Evolutionary conservation across 441 rosid species (phyloP).

Genomic region (Flueggea neowawraea): DNA sequence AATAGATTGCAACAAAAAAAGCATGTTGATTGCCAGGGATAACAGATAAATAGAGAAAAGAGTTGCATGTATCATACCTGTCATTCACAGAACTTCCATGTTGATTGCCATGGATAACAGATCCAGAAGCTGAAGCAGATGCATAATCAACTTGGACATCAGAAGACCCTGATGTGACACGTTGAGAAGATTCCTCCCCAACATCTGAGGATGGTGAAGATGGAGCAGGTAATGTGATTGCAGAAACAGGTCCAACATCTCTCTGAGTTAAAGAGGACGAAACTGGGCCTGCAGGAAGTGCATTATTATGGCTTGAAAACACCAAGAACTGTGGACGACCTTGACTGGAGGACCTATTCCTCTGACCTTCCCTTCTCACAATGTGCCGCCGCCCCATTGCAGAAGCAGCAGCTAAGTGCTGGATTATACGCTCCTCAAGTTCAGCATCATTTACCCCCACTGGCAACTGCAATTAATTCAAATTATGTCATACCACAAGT

Average conservation of each 20-base stretch:
- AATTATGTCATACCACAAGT: too few species aligned
- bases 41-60: constrained; percentile 1
- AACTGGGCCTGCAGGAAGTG: constrained; percentile 38
- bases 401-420: constrained; percentile 94
- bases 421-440: constrained; percentile 92
- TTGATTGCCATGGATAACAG: constrained; percentile 30
- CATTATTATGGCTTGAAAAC: constrained; percentile 55
- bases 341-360: constrained; percentile 68
- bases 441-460: constrained; percentile 80
- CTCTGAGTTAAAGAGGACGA: constrained; percentile 57
- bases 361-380: constrained; percentile 79
- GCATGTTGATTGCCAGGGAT: background rate
- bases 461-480: constrained; percentile 50
- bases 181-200: constrained; percentile 45
- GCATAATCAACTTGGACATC: constrained; percentile 31
- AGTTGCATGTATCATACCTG: constrained; percentile 44
- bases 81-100: constrained; percentile 28
- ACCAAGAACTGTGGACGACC: constrained; percentile 76
- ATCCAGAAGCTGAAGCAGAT: constrained; percentile 50
- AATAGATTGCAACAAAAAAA: background rate
- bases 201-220: constrained; percentile 32
- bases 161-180: constrained; percentile 23
- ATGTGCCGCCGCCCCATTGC: constrained; percentile 88
- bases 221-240: constrained; percentile 29
- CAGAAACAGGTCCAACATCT: constrained; percentile 45